Conservation (phyloP, 2,329 filamentous ascomycete genomes). For the Cladorrhinum sp. region DNA sequence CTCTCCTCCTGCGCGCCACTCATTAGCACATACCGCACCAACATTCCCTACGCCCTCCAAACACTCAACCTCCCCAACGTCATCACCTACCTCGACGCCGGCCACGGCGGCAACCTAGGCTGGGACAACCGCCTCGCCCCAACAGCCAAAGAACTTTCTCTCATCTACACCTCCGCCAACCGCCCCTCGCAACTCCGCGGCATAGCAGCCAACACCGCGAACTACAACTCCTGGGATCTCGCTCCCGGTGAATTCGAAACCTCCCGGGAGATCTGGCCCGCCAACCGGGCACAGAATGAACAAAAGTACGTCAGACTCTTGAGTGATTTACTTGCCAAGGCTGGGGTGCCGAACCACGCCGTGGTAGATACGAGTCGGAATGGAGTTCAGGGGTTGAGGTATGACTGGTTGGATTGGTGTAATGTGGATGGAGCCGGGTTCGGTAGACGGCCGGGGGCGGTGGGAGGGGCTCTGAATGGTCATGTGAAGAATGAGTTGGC, state of each 20-base stretch:
- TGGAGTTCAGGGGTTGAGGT: conserved; percentile 40
- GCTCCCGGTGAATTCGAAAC: conserved; percentile 35
- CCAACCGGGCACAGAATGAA: conserved; percentile 42
- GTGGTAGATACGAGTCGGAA: conserved; percentile 42
- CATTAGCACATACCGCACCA: conserved; percentile 51
- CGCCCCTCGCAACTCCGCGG: conserved; percentile 38
- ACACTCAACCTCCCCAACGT: conserved; percentile 59
- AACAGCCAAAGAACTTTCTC: conserved; percentile 38
- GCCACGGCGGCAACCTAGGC: conserved; percentile 62
- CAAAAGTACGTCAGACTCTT: conserved; percentile 42
- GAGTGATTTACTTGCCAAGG: conserved; percentile 34
- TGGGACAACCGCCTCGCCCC: conserved; percentile 55
- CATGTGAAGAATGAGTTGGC: conserved; percentile 53
- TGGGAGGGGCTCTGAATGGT: conserved; percentile 39
- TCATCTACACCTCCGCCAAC: conserved; percentile 36
- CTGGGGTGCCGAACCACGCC: conserved; percentile 42
- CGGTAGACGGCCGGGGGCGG: conserved; percentile 53
- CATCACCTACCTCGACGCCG: conserved; percentile 61
- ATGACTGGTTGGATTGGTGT: conserved; percentile 47
- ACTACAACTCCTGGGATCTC: conserved; percentile 39
- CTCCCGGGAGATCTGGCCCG: conserved; percentile 37
- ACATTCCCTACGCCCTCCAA: conserved; percentile 53
- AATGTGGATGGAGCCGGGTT: conserved; percentile 60
- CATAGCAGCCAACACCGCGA: conserved; percentile 39
- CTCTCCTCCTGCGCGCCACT: conserved; percentile 54